Evolutionary conservation across 2,329 filamentous ascomycete species (phyloP).

Genomic region (Aureobasidium sp.): DNA sequence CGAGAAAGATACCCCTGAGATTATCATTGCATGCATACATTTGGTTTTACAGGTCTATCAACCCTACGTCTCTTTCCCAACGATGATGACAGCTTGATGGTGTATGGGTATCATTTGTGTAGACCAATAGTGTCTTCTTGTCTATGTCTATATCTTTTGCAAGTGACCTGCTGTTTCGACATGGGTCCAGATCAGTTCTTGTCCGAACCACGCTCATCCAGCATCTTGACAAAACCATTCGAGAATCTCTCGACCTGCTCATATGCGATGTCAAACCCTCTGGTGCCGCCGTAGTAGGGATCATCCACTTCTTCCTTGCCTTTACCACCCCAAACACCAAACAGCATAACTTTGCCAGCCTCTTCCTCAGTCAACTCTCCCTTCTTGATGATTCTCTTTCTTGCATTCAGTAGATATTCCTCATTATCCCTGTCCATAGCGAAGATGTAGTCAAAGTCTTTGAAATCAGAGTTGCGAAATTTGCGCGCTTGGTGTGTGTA

Average conservation of each 20-base stretch:
- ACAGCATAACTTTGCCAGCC: conserved; percentile 48
- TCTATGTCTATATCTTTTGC: neutral
- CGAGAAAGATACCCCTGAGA: neutral
- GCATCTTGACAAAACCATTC: conserved; percentile 61
- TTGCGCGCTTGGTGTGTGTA: conserved; percentile 73
- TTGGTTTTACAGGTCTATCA: neutral
- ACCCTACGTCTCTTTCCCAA: too few relatives aligned
- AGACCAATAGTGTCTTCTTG: neutral
- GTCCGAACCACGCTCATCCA: conserved; percentile 26
- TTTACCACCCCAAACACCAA: conserved; percentile 68
- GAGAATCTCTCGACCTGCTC: conserved; percentile 74
- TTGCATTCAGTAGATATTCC: conserved; percentile 55
- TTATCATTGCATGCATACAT: neutral
- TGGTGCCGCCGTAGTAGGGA: conserved; percentile 82
- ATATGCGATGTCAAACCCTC: conserved; percentile 79
- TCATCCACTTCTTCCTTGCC: conserved; percentile 64
- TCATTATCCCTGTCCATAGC: conserved; percentile 89
- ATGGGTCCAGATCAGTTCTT: neutral
- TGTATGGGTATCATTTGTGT: neutral
- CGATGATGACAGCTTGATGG: neutral
- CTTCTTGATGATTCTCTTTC: conserved; percentile 41
- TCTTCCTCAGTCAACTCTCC: conserved; percentile 31
- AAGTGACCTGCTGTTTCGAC: neutral
- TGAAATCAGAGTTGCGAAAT: conserved; percentile 63
- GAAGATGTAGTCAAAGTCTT: conserved; percentile 83